phyloP scores from a whole-genome alignment of 2,329 filamentous ascomycete genomes.

The Neofusicoccum kwambonambiense region DNA sequence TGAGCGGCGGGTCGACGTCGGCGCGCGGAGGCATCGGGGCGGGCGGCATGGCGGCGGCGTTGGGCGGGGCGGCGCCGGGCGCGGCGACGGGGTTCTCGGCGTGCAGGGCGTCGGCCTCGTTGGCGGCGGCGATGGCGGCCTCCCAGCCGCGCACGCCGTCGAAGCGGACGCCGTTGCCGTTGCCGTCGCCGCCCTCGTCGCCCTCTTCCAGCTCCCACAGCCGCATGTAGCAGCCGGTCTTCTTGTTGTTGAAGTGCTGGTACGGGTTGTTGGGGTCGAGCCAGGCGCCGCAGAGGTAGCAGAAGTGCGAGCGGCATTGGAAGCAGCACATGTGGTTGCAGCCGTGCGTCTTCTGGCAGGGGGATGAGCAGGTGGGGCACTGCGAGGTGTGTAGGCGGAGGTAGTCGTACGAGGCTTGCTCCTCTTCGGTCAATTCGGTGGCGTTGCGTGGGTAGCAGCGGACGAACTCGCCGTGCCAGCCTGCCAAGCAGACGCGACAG shows the following conservation, averaged over 20 bases:
- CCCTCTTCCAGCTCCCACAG: slow-evolving; percentile 88
- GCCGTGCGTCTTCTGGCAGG: slow-evolving; percentile 85
- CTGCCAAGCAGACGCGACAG: slow-evolving; percentile 69
- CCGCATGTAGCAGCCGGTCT: slow-evolving; percentile 70
- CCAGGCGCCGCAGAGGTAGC: slow-evolving; percentile 91
- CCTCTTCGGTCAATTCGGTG: slow-evolving; percentile 75
- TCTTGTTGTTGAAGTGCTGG: slow-evolving; percentile 77
- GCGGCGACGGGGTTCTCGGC: slow-evolving; percentile 31
- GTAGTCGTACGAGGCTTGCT: slow-evolving; percentile 83
- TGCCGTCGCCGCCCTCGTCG: slow-evolving; percentile 56
- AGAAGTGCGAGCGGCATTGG: slow-evolving; percentile 88
- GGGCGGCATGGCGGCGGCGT: background rate
- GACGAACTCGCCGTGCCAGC: slow-evolving; percentile 93
- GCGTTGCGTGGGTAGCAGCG: slow-evolving; percentile 66
- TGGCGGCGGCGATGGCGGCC: slow-evolving; percentile 36
- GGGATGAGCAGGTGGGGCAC: slow-evolving; percentile 83
- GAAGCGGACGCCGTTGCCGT: slow-evolving; percentile 43
- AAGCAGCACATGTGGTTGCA: slow-evolving; percentile 98
- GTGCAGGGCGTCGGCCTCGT: slow-evolving; percentile 30
- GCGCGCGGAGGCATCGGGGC: slow-evolving; percentile 1
- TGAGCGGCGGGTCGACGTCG: background rate
- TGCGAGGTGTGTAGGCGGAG: slow-evolving; percentile 76
- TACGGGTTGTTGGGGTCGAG: slow-evolving; percentile 80
- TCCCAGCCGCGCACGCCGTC: slow-evolving; percentile 44
- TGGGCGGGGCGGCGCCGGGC: background rate